Evolutionary conservation across 31 red algal species (phyloP), one percentile per base, ranked within the genome.

Genomic region (Asparagopsis taxiformis): DNA sequence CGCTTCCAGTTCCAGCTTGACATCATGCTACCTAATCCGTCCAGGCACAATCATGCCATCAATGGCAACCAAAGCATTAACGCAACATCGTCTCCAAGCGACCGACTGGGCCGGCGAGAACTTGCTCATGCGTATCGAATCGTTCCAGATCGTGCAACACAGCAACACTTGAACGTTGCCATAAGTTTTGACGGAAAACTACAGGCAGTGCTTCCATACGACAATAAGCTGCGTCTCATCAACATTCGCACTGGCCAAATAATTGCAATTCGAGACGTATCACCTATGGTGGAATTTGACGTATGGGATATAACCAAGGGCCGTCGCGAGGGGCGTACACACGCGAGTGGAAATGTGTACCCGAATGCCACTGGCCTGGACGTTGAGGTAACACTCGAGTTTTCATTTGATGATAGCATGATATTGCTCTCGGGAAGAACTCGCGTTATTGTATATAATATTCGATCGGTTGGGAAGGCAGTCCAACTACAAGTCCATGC

Each of bases 1-100:
- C 91, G 95, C 95, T 69, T 98, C 95, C 32, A 98, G 70, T 39
- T n/a, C n/a, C n/a, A n/a, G n/a, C n/a, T n/a, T n/a, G n/a, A n/a
- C n/a, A n/a, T n/a, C n/a, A n/a, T n/a, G n/a, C n/a, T n/a, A n/a
- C n/a, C n/a, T n/a, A n/a, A n/a, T n/a, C n/a, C n/a, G n/a, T n/a
- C n/a, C n/a, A n/a, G 91, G 95, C 55, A 94, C 95, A 74, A 94
- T 94, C 51, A 87, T 87, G 38, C 80, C 82, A 8, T 87, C 87
- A 39, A 97, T 90, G 31, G 81, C 81, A 20, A 97, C 93, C 69
- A 97, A 74, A 62, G 91, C 93, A 31, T 73, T 87, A 26, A 87
- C 93, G n/a, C n/a, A n/a, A n/a, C n/a, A n/a, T n/a, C n/a, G n/a
- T n/a, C n/a, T n/a, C n/a, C 38, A 6, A 39, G 59, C 55, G 36